These are phyloP conservation scores for Penicillium chermesinum DNA, from an alignment of 495 filamentous ascomycete genomes.

Conservation along the genomic window DNA sequence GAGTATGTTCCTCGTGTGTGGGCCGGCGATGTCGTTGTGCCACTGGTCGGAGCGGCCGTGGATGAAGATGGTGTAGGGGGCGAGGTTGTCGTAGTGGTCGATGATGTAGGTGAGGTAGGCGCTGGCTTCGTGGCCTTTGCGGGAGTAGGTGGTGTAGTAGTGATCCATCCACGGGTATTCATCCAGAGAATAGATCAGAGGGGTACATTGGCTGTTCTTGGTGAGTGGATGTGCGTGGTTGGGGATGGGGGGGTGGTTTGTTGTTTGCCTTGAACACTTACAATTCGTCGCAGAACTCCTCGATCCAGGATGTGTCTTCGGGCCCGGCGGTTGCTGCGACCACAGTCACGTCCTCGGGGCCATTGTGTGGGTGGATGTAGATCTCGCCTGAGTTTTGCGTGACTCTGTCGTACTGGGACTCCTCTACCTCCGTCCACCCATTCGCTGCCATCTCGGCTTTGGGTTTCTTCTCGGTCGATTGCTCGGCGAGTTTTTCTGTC, in stretches of 20 bases:
- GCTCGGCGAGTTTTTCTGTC: background rate
- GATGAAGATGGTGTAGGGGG: conserved; percentile 17
- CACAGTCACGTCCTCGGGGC: conserved; percentile 3
- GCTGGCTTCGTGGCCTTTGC: conserved; percentile 18
- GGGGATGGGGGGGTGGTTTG: background rate
- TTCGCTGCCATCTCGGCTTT: background rate
- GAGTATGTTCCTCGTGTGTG: conserved; percentile 10
- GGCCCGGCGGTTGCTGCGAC: conserved; percentile 10
- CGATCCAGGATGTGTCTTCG: conserved; percentile 13
- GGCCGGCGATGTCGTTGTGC: conserved; percentile 21
- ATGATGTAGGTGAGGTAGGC: conserved; percentile 18
- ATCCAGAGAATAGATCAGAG: conserved; percentile 3
- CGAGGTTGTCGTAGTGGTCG: conserved; percentile 14
- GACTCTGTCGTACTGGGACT: background rate
- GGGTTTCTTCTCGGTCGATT: background rate
- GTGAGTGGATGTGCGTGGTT: background rate
- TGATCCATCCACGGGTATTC: conserved; percentile 15
- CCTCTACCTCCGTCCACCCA: background rate
- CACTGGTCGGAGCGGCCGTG: conserved; percentile 18
- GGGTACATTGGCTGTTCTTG: background rate
- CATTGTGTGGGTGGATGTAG: background rate
- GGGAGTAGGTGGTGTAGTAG: conserved; percentile 10
- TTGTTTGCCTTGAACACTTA: background rate
- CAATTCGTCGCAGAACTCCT: conserved; percentile 14
- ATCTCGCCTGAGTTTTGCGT: background rate